These are phyloP conservation scores for Trypanosoma melophagium DNA, from an alignment of 208 protist species.

Conservation along the genomic window DNA sequence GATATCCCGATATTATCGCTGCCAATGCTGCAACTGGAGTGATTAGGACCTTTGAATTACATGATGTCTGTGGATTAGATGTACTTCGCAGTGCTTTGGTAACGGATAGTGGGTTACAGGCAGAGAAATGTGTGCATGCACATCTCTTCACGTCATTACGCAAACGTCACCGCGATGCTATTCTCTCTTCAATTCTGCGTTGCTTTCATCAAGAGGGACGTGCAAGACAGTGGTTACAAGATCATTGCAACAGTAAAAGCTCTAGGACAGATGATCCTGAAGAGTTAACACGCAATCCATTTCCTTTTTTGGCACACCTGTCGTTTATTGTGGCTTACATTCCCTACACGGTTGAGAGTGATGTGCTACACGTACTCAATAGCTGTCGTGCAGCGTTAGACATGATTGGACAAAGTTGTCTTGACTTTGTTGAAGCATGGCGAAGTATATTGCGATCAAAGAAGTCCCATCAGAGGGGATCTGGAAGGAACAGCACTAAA, in stretches of 20 bases:
- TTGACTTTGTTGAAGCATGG: constrained; percentile 36
- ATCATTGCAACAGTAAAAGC: constrained; percentile 12
- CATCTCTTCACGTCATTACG: constrained; percentile 49
- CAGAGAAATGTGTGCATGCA: constrained; percentile 33
- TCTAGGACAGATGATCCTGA: background rate
- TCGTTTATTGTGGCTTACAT: constrained; percentile 48
- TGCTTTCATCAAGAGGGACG: constrained; percentile 71
- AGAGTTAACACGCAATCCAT: constrained; percentile 22
- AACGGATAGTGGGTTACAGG: background rate
- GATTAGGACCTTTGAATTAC: constrained; percentile 50
- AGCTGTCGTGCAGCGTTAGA: constrained; percentile 63
- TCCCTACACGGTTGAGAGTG: constrained; percentile 57
- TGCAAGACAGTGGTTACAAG: constrained; percentile 43
- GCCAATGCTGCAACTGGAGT: constrained; percentile 45
- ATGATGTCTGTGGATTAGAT: constrained; percentile 50
- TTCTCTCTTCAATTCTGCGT: constrained; percentile 58
- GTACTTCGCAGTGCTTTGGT: constrained; percentile 49
- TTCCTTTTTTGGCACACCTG: constrained; percentile 62
- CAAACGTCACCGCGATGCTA: constrained; percentile 53
- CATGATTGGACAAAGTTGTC: constrained; percentile 49
- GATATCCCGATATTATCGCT: constrained; percentile 61
- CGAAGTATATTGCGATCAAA: constrained; percentile 2
- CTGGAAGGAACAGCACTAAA: no score
- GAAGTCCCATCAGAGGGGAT: background rate
- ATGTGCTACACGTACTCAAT: constrained; percentile 55